phyloP scores from a whole-genome alignment of 495 filamentous ascomycete species.

The Aspergillus egyptiacus region DNA sequence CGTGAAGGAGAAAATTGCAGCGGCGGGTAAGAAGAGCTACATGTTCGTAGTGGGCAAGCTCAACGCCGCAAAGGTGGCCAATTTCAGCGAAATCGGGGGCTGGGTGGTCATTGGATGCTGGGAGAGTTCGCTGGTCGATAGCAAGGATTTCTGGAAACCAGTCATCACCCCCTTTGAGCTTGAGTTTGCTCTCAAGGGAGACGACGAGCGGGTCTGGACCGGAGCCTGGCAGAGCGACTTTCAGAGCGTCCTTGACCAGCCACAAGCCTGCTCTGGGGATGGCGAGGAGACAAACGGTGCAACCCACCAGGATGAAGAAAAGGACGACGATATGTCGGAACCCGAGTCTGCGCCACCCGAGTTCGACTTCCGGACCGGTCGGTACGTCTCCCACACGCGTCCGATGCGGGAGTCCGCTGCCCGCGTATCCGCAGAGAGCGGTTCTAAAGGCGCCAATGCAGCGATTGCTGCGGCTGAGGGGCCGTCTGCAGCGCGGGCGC shows the following conservation, averaged over 20 bases:
- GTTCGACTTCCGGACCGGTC: constrained; percentile 85
- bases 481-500: constrained; percentile 33
- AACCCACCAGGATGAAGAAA: constrained; percentile 8
- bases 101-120: constrained; percentile 99
- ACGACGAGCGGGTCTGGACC: constrained; percentile 67
- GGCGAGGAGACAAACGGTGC: constrained; percentile 22
- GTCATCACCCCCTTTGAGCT: constrained; percentile 93
- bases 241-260: constrained; percentile 47
- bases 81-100: constrained; percentile 88
- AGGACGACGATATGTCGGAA: constrained; percentile 49
- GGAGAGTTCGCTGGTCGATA: constrained; percentile 87
- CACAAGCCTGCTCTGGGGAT: constrained; percentile 19
- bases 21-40: constrained; percentile 86
- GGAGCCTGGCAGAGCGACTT: constrained; percentile 74
- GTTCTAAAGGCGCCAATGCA: constrained; percentile 27
- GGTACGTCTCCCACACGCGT: constrained; percentile 73
- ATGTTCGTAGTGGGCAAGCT: constrained; percentile 95
- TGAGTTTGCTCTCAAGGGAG: constrained; percentile 61
- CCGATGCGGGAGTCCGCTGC: constrained; percentile 58
- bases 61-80: constrained; percentile 92
- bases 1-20: constrained; percentile 61
- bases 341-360: constrained; percentile 73
- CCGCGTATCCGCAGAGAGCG: constrained; percentile 20
- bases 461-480: constrained; percentile 22
- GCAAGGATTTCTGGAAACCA: constrained; percentile 77